These are phyloP conservation scores for Hordeum marinum DNA, from an alignment of 176 grass and related monocot species.

Conservation along the genomic window DNA sequence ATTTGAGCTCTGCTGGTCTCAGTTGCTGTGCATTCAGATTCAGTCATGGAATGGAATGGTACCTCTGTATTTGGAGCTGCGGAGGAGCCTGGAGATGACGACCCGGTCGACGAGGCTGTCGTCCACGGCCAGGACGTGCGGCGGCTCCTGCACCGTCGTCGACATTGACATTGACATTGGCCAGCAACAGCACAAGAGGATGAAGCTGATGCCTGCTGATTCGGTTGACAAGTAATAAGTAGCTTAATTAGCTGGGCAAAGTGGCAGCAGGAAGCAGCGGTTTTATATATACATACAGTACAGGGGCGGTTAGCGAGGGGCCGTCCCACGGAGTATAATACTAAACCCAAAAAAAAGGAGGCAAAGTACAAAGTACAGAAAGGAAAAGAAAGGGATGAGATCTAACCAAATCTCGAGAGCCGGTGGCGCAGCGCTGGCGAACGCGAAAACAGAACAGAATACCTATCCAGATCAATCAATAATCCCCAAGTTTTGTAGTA, in stretches of 20 bases:
- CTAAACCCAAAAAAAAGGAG: no score
- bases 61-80: constrained; percentile 63
- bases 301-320: background rate
- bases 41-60: background rate
- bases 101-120: constrained; percentile 56
- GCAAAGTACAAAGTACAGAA: background rate
- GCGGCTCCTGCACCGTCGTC: constrained; percentile 25
- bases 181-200: background rate
- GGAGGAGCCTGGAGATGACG: constrained; percentile 53
- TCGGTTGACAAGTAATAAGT: background rate
- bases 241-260: background rate
- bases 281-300: background rate
- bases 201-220: background rate
- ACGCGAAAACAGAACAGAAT: background rate
- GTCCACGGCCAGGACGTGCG: constrained; percentile 60
- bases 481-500: background rate
- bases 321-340: background rate
- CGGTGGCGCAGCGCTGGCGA: background rate
- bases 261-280: background rate
- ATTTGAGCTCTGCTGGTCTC: no score
- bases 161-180: constrained; percentile 8
- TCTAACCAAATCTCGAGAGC: constrained; percentile 1
- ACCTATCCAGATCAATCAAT: background rate
- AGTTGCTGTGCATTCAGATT: no score
- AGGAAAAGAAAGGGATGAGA: background rate